Evolutionary conservation across 805 yeast species (phyloP).

Genomic region (Yarrowia yakushimensis): DNA sequence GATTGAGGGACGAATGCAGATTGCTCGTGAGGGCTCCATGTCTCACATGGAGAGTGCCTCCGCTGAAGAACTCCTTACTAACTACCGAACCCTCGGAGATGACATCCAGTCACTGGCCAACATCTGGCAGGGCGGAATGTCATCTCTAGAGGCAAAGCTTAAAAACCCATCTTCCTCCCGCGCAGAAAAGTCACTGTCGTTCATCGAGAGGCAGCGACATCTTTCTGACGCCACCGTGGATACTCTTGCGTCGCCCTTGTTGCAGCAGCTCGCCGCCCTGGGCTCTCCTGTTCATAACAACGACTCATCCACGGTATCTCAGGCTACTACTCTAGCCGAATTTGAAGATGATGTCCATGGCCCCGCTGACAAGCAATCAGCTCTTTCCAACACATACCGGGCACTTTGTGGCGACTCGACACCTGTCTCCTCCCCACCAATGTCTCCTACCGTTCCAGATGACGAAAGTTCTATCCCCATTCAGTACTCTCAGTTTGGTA

Average conservation of each 20-base stretch:
- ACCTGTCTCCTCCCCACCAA: background rate
- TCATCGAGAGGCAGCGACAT: slow-evolving; percentile 21
- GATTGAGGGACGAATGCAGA: slow-evolving; percentile 31
- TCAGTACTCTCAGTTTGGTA: slow-evolving; percentile 3
- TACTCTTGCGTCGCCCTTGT: background rate
- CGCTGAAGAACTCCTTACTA: slow-evolving; percentile 9
- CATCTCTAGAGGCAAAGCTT: slow-evolving; percentile 6
- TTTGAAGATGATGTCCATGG: slow-evolving; percentile 19
- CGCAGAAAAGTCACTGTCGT: slow-evolving; percentile 18
- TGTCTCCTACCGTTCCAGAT: slow-evolving; percentile 4
- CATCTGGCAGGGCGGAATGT: slow-evolving; percentile 24
- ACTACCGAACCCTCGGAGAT: slow-evolving; percentile 15
- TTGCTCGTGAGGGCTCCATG: slow-evolving; percentile 29
- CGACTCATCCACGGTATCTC: slow-evolving; percentile 23
- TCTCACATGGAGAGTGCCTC: background rate
- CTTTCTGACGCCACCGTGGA: slow-evolving; percentile 25
- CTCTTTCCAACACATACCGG: slow-evolving; percentile 7
- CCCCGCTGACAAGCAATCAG: background rate
- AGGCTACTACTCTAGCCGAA: slow-evolving; percentile 21
- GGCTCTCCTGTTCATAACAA: slow-evolving; percentile 2
- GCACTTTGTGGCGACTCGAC: slow-evolving; percentile 19
- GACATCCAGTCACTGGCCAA: slow-evolving; percentile 8
- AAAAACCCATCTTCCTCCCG: background rate
- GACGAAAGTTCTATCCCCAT: slow-evolving; percentile 11
- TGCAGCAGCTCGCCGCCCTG: slow-evolving; percentile 8